Evolutionary conservation across 1,284 basidiomycete species (phyloP), one percentile per base, ranked within the genome.

Genomic region (Cryptococcus neoformans): DNA sequence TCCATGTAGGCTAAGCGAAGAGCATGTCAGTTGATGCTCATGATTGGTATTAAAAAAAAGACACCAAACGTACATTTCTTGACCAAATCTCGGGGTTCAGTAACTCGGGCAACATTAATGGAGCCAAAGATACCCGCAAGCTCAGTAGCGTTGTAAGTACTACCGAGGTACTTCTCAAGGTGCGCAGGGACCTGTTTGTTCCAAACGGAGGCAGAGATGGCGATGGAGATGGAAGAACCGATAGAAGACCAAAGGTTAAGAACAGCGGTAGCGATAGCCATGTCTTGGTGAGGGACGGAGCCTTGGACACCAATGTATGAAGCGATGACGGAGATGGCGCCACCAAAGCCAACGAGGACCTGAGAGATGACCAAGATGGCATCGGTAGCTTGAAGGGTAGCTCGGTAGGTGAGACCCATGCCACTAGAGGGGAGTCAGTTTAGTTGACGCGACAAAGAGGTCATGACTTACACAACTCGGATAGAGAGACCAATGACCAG

Each of bases 281-380:
- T 62, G 59, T 77, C 75, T 51, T 61, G 56, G 57, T 77, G 76
- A 21, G 72, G 67, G 5, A 75, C 76, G 6, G 70, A 72, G 1
- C 69, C 76, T 48, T 76, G 17, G n/a, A 70, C 66, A 0, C 69
- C 74, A 3, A 74, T 68, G 14, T 72, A 66, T 1, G 73, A 68
- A 16, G 67, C 73, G n/a, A 74, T 67, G 17, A 77, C 73, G 21
- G 68, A 69, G 58, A 60, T 61, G 10, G 61, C 58, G 47, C 67
- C 69, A n/a, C 73, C 70, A 28, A 69, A 59, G 44, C 57, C 60
- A 37, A 69, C 63, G 37, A 74, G 57, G 17, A 75, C 58, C 44
- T 62, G 65, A 42, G 56, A 59, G 46, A 54, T 53, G 41, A 58
- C 48, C 41, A 56, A 52, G 37, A 58, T 60, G 17, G 66, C 71